These are phyloP conservation scores for Linnemannia zychae DNA, from an alignment of 192 early-diverging fungal species.

Conservation along the genomic window DNA sequence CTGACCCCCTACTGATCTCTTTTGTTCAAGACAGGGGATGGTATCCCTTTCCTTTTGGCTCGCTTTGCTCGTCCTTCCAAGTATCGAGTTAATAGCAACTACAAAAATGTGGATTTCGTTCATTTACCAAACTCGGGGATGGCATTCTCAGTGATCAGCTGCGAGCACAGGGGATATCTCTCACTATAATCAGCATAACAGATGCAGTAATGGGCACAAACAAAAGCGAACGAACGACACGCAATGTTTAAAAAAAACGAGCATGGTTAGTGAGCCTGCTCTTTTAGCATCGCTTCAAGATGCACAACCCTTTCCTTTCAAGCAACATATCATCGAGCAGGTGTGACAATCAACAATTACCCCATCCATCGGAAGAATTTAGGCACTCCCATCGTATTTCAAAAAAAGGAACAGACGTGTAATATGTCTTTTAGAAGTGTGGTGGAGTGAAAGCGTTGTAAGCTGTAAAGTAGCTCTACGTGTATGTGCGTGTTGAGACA, in stretches of 20 bases:
- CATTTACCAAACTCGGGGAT: slow-evolving; percentile 94
- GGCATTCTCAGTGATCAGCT: slow-evolving; percentile 89
- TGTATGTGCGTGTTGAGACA: too few relatives aligned
- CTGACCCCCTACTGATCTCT: too few relatives aligned
- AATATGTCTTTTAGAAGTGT: background rate
- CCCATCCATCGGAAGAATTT: slow-evolving; percentile 99
- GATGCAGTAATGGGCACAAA: background rate
- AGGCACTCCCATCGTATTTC: slow-evolving; percentile 80
- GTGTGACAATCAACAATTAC: slow-evolving; percentile 39
- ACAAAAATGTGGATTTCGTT: background rate
- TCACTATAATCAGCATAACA: slow-evolving; percentile 66
- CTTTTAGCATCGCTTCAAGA: background rate
- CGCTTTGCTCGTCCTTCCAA: too few relatives aligned
- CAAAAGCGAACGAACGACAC: too few relatives aligned
- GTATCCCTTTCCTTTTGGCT: too few relatives aligned
- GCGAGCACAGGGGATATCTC: slow-evolving; percentile 94
- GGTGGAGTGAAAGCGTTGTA: background rate
- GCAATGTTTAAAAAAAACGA: too few relatives aligned
- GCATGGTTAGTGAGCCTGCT: background rate
- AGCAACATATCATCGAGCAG: too few relatives aligned
- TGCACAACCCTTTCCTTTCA: background rate
- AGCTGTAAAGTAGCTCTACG: background rate
- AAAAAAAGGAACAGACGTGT: background rate
- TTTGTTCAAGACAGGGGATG: too few relatives aligned
- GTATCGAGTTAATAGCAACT: background rate